Base-by-base conservation (phyloP, 768 basidiomycete genomes). In the Boletus subparvulus region DNA sequence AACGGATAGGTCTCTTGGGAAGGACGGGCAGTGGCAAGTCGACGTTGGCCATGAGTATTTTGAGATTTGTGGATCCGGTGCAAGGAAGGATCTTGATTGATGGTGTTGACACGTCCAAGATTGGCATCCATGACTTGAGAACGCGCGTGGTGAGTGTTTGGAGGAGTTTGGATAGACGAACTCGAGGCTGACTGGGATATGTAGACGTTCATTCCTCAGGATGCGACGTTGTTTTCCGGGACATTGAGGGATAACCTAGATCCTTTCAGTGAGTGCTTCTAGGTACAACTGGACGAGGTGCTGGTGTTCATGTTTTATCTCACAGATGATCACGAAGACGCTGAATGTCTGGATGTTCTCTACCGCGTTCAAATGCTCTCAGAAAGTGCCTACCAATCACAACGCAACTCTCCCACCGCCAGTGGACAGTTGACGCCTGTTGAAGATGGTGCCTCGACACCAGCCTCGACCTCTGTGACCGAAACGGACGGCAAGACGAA, bases 71-170 rank as follows among this genome's bases (percentile, higher is more conserved):
- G 17, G 93, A 96, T 65, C 92, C 94, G 1, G 74, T 79, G 3
- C 75, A 74, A 16, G 94, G 94, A 0, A 79, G 79, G 24, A 93
- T 97, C 49, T 32, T 90, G 45, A 85, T 96, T 19, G 94, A 94
- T 59, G 94, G 92, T 6, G 86, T 95, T 55, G 93, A 95, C 65
- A 92, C 94, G 50, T 86, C 87, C 1, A 86, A 76, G 4, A 94
- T 97, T 54, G 92, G 93, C 13, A 73, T 94, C 17, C 84, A 92
- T 65, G 93, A 94, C 67, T 67, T 95, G 59, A 80, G 90, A n/a
- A 87, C 88, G 1, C 81, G 86, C 59, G 61, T 90, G 70, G 87
- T 88, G 66, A 67, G 84, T 50, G 11, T 14, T 48, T 50, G 32
- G 19, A 36, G 52, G 59, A 42, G 47, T 21, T 58, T 9, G 58